phyloP scores from a whole-genome alignment of 768 basidiomycete genomes.

The Kwoniella sp. region DNA sequence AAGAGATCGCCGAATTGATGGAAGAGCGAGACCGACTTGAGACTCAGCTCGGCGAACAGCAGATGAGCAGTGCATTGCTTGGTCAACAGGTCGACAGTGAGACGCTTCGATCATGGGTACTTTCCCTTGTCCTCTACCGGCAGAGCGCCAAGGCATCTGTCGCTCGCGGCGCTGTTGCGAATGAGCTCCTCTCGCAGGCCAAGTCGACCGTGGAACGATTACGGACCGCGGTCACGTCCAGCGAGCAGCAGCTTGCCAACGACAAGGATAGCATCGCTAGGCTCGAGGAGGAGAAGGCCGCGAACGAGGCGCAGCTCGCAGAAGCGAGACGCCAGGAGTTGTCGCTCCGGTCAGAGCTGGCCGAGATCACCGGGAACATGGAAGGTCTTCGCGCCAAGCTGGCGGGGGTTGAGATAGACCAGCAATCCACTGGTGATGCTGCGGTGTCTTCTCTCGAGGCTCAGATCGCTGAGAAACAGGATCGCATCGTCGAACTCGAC shows the following conservation, averaged over 20 bases:
- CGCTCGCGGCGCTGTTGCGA: neutral
- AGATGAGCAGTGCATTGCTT: neutral
- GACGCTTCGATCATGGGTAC: neutral
- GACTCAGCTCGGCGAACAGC: neutral
- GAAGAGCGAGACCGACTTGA: conserved; percentile 8
- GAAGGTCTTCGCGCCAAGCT: conserved; percentile 1
- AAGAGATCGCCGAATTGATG: conserved; percentile 2
- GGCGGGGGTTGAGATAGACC: neutral
- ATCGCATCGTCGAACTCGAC: conserved; percentile 1
- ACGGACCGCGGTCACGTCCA: neutral
- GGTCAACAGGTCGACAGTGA: neutral
- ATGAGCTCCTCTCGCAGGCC: neutral
- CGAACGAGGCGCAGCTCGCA: neutral
- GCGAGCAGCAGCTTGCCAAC: neutral
- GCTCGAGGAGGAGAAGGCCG: neutral
- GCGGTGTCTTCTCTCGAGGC: conserved; percentile 1
- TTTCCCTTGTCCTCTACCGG: conserved; percentile 6
- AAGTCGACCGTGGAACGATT: neutral
- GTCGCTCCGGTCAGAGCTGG: neutral
- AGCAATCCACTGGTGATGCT: neutral
- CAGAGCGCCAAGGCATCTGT: neutral
- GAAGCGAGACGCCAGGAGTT: neutral
- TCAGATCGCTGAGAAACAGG: conserved; percentile 12
- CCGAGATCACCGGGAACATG: neutral
- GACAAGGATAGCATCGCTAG: neutral